These are phyloP conservation scores for Curvularia verruculosa DNA, from an alignment of 2,329 filamentous ascomycete genomes.

Conservation along the genomic window DNA sequence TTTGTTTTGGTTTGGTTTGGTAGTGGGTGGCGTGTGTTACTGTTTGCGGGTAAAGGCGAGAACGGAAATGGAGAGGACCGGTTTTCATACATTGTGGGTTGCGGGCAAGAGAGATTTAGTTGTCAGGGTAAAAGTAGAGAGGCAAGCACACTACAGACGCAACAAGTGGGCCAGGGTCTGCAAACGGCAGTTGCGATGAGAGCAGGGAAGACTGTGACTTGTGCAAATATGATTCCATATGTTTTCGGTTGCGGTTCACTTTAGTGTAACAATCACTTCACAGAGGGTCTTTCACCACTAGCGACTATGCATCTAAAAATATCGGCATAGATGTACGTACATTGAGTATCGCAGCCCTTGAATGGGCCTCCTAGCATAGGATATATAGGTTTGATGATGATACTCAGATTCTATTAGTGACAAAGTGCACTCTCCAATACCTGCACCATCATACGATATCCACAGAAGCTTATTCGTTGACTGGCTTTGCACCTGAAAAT, in stretches of 20 bases:
- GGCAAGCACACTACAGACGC: background rate
- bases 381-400: background rate
- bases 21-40: background rate
- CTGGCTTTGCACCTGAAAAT: constrained; percentile 37
- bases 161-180: background rate
- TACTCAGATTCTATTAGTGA: background rate
- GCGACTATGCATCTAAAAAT: background rate
- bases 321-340: background rate
- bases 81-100: background rate
- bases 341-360: background rate
- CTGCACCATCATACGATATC: background rate
- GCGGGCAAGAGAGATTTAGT: background rate
- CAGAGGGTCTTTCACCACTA: background rate
- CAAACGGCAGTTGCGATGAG: background rate
- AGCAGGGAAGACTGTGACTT: background rate
- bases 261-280: background rate
- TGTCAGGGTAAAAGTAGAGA: background rate
- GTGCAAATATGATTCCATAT: background rate
- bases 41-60: background rate
- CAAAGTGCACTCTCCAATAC: background rate
- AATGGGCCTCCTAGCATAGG: background rate
- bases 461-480: constrained; percentile 23
- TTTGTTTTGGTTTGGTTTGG: background rate
- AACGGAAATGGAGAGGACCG: background rate
- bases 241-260: background rate